phyloP scores from a whole-genome alignment of 331 rosid genomes.

The Pyrus hybrid region DNA sequence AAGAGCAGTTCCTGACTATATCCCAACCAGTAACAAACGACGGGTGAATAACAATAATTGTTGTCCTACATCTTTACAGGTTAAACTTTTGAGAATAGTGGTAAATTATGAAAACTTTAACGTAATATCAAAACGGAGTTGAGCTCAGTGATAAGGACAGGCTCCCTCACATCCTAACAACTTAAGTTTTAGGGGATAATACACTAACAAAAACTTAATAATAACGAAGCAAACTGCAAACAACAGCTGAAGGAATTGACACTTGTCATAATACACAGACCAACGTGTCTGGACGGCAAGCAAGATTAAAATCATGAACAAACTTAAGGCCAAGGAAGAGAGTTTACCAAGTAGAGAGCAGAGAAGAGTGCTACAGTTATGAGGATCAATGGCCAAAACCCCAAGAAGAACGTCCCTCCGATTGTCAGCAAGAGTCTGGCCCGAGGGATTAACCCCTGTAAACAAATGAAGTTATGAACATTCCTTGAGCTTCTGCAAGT shows the following conservation, averaged over 20 bases:
- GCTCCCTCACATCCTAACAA: not conserved
- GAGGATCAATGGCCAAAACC: slow-evolving; percentile 83
- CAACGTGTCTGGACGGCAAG: not conserved
- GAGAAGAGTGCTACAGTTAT: slow-evolving; percentile 52
- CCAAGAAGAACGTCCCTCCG: slow-evolving; percentile 97
- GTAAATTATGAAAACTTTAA: not conserved
- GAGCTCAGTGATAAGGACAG: not conserved
- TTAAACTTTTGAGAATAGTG: not conserved
- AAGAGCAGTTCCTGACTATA: not conserved
- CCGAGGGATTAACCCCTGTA: slow-evolving; percentile 89
- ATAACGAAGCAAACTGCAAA: not conserved
- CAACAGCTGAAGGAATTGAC: not conserved
- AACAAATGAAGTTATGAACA: slow-evolving; percentile 11
- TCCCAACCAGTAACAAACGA: not conserved
- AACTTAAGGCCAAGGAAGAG: slow-evolving; percentile 7
- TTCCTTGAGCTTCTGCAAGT: not conserved
- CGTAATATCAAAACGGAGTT: not conserved
- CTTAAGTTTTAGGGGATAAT: not conserved
- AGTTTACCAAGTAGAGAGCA: slow-evolving; percentile 70
- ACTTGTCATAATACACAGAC: not conserved
- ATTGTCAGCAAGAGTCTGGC: slow-evolving; percentile 70
- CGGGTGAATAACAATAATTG: not conserved
- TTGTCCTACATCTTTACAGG: not conserved
- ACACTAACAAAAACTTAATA: not conserved
- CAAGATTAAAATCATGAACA: not conserved